Conservation (phyloP, 306 rosid genomes). For the Prunus mume region DNA sequence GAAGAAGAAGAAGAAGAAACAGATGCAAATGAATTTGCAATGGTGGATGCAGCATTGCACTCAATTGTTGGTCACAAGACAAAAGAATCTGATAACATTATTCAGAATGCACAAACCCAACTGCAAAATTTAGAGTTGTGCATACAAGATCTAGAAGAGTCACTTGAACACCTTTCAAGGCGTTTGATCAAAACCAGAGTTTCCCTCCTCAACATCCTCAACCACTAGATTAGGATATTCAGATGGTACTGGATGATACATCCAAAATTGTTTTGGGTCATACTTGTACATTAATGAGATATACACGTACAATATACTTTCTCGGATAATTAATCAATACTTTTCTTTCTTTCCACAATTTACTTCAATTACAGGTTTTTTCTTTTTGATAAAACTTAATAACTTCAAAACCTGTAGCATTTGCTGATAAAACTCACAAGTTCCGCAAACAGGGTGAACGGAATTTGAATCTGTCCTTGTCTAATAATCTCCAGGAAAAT, state of each 20-base stretch:
- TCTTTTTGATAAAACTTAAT: no score
- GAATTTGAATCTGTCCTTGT: no score
- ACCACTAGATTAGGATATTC: slow-evolving; percentile 11
- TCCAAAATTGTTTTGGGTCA: not conserved
- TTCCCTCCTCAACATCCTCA: slow-evolving; percentile 37
- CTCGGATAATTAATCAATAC: no score
- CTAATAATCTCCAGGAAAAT: not conserved
- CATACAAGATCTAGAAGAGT: not conserved
- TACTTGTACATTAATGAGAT: not conserved
- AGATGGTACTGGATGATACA: not conserved
- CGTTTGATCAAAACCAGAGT: slow-evolving; percentile 29
- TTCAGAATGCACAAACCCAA: slow-evolving; percentile 11
- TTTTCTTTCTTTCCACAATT: not conserved
- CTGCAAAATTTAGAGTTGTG: slow-evolving; percentile 17
- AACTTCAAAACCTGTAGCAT: no score
- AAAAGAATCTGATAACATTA: not conserved
- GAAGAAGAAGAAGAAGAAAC: slow-evolving; percentile 8
- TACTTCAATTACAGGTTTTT: not conserved
- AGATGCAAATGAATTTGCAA: slow-evolving; percentile 16
- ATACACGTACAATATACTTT: not conserved
- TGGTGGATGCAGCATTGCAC: not conserved
- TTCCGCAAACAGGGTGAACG: not conserved
- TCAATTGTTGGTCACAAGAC: no score
- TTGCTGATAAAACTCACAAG: not conserved
- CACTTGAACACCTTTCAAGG: slow-evolving; percentile 3